These are phyloP conservation scores for Zygoascus sp. DNA, from an alignment of 1,139 yeast genomes.

Conservation along the genomic window DNA sequence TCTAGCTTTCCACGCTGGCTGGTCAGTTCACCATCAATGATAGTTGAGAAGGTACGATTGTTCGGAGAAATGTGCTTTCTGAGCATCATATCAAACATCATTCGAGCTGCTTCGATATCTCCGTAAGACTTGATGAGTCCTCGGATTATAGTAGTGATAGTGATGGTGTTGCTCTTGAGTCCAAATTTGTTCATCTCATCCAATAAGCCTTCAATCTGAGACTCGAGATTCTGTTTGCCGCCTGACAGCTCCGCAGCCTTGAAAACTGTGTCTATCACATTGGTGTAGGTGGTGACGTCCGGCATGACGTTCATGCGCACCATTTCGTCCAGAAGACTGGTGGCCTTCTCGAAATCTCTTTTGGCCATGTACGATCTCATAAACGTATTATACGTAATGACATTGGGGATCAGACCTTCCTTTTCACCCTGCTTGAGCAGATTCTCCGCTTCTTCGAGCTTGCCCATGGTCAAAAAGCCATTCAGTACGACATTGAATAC, in stretches of 20 bases:
- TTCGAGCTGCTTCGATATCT: constrained; percentile 51
- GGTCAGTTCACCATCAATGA: constrained; percentile 54
- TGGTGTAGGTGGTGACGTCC: constrained; percentile 65
- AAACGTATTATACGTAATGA: constrained; percentile 41
- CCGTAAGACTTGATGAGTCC: constrained; percentile 50
- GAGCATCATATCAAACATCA: constrained; percentile 45
- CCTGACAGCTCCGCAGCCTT: constrained; percentile 44
- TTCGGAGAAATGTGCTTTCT: constrained; percentile 36
- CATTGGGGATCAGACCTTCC: constrained; percentile 35
- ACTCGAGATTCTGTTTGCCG: constrained; percentile 40
- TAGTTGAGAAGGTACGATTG: constrained; percentile 47
- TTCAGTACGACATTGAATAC: constrained; percentile 35
- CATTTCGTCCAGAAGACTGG: constrained; percentile 37
- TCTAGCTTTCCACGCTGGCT: constrained; percentile 43
- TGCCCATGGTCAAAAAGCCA: constrained; percentile 29
- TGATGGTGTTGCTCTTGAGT: constrained; percentile 46
- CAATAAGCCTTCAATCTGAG: constrained; percentile 35
- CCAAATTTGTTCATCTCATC: constrained; percentile 42
- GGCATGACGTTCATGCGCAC: constrained; percentile 43
- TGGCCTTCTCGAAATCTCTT: constrained; percentile 36
- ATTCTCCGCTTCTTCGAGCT: constrained; percentile 30
- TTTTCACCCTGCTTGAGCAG: constrained; percentile 33
- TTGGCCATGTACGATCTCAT: constrained; percentile 33
- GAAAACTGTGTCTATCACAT: constrained; percentile 53
- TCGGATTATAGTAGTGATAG: constrained; percentile 53